These are phyloP conservation scores for Cylindrotheca closterium DNA, from an alignment of 108 stramenopile genomes.

Conservation along the genomic window DNA sequence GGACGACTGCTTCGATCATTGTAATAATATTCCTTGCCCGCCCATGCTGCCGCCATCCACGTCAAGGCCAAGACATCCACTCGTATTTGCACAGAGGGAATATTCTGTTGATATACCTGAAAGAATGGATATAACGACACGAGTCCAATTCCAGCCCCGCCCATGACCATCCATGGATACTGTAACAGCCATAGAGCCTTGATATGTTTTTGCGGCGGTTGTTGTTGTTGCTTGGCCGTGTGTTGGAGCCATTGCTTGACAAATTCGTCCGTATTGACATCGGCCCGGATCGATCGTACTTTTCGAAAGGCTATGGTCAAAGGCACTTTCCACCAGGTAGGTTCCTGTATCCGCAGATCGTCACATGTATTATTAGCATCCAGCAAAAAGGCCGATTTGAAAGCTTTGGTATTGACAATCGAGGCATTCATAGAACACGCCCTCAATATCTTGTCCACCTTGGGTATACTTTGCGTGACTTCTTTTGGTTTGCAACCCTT, in stretches of 20 bases:
- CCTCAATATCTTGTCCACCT: slow-evolving; percentile 39
- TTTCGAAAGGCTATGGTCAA: slow-evolving; percentile 13
- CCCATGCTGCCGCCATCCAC: slow-evolving; percentile 24
- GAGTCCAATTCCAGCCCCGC: slow-evolving; percentile 12
- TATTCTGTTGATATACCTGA: slow-evolving; percentile 21
- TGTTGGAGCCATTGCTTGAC: slow-evolving; percentile 49
- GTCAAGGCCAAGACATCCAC: slow-evolving; percentile 33
- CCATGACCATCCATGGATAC: slow-evolving; percentile 32
- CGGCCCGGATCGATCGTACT: slow-evolving; percentile 5
- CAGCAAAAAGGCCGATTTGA: slow-evolving; percentile 39
- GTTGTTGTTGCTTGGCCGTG: not conserved
- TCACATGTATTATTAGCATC: slow-evolving; percentile 10
- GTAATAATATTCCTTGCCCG: slow-evolving; percentile 15
- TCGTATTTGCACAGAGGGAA: slow-evolving; percentile 28
- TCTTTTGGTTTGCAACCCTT: not conserved
- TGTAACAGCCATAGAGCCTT: slow-evolving; percentile 18
- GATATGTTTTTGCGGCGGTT: not conserved
- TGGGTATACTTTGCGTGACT: not conserved
- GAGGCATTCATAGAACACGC: slow-evolving; percentile 47
- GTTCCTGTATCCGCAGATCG: not conserved
- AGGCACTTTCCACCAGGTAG: slow-evolving; percentile 18
- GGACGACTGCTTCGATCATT: not conserved
- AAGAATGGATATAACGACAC: slow-evolving; percentile 13
- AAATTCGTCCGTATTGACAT: slow-evolving; percentile 21
- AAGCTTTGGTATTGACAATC: slow-evolving; percentile 43